A percentile compares a stretch with the other conserved stretches of the same genome.
These are phyloP conservation scores for Recurvomyces mirabilis DNA, from an alignment of 495 filamentous ascomycete genomes.

Conservation along the genomic window DNA sequence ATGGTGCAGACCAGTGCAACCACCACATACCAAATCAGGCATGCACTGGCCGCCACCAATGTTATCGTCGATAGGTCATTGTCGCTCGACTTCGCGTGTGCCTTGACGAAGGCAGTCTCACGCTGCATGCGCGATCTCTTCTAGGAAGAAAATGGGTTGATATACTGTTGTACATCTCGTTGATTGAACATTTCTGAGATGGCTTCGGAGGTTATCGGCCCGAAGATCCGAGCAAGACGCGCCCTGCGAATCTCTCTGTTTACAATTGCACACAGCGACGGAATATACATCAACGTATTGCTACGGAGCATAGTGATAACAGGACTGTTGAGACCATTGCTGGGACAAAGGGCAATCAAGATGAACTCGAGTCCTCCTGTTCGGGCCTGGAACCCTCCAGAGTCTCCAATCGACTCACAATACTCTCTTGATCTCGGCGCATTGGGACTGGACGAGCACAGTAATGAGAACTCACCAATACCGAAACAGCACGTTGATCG, in stretches of 20 bases:
- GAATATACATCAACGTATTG: neutral
- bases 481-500: slow-evolving; percentile 11
- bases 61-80: slow-evolving; percentile 9
- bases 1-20: slow-evolving; percentile 46
- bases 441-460: slow-evolving; percentile 11
- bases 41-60: slow-evolving; percentile 20
- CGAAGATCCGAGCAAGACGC: no score
- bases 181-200: no score
- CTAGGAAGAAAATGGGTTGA: neutral
- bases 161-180: no score
- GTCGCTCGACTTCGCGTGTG: neutral
- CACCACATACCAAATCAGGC: slow-evolving; percentile 48
- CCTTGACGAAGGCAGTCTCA: neutral
- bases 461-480: slow-evolving; percentile 5
- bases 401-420: slow-evolving; percentile 11
- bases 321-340: no score
- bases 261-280: neutral
- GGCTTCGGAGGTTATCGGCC: no score
- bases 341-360: no score
- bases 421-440: slow-evolving; percentile 21
- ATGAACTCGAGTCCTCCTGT: slow-evolving; percentile 18
- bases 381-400: slow-evolving; percentile 15
- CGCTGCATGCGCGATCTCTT: neutral
- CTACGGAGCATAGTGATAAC: no score
- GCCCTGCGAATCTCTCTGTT: neutral